Evolutionary conservation across 805 yeast genomes (phyloP).

Genomic region (Metschnikowia rubicola): DNA sequence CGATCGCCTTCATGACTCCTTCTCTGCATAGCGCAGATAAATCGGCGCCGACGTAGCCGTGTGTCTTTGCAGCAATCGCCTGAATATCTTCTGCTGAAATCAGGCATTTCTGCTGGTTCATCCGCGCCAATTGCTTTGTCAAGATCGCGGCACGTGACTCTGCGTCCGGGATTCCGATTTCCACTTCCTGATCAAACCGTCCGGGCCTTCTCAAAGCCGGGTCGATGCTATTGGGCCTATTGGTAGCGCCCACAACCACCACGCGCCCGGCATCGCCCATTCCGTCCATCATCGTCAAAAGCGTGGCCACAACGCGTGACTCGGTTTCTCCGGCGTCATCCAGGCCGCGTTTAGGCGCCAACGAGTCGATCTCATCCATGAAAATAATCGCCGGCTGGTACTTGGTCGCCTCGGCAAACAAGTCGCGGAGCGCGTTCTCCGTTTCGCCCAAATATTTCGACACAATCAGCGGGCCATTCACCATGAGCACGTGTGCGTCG

Average conservation of each 20-base stretch:
- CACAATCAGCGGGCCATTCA: constrained; percentile 88
- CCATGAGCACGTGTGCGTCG: constrained; percentile 78
- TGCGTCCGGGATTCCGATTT: constrained; percentile 87
- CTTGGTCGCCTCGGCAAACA: constrained; percentile 78
- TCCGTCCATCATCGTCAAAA: constrained; percentile 79
- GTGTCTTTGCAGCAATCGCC: constrained; percentile 72
- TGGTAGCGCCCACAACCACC: constrained; percentile 73
- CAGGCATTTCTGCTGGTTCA: constrained; percentile 43
- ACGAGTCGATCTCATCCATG: constrained; percentile 90
- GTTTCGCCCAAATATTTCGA: constrained; percentile 94
- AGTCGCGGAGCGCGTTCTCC: constrained; percentile 75
- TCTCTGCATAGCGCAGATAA: constrained; percentile 83
- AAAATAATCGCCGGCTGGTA: constrained; percentile 87
- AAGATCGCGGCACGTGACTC: constrained; percentile 76
- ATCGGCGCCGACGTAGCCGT: constrained; percentile 98
- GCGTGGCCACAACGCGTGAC: constrained; percentile 83
- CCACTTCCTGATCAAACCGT: constrained; percentile 84
- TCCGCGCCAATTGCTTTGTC: constrained; percentile 52
- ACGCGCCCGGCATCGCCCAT: constrained; percentile 62
- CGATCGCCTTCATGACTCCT: constrained; percentile 79
- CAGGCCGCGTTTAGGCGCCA: constrained; percentile 78
- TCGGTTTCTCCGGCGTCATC: constrained; percentile 93
- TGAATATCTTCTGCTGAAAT: constrained; percentile 54
- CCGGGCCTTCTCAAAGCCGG: constrained; percentile 82
- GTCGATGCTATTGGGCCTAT: constrained; percentile 65